Evolutionary conservation across 441 rosid species (phyloP).

Genomic region (Syzygium malaccense): DNA sequence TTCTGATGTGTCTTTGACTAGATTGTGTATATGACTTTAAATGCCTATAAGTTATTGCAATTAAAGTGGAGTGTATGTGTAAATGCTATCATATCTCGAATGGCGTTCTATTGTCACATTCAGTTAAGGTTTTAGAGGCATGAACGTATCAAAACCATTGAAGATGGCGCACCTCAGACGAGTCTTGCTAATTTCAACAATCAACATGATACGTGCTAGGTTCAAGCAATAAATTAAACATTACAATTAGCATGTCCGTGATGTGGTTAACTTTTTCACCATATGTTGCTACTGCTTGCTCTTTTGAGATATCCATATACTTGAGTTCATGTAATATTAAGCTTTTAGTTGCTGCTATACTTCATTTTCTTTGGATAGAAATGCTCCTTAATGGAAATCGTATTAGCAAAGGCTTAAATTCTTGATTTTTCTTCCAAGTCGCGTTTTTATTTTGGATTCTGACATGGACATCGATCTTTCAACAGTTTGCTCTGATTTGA

Average conservation of each 20-base stretch:
- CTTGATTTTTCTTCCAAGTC: neutral
- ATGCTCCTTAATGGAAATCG: neutral
- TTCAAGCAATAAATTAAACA: neutral
- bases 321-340: neutral
- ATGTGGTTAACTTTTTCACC: neutral
- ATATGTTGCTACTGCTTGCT: neutral
- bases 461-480: neutral
- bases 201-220: neutral
- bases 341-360: neutral
- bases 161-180: neutral
- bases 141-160: neutral
- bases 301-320: neutral
- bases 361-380: neutral
- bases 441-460: neutral
- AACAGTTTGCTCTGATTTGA: conserved; percentile 37
- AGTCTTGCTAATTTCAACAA: neutral
- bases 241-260: neutral
- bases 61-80: neutral
- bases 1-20: neutral
- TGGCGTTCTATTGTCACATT: neutral
- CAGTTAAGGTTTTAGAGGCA: neutral
- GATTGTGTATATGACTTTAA: neutral
- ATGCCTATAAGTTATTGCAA: neutral
- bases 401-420: neutral
- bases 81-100: neutral